Conservation (phyloP, 2,329 filamentous ascomycete genomes). For the Graphiopsis chlorocephala region DNA sequence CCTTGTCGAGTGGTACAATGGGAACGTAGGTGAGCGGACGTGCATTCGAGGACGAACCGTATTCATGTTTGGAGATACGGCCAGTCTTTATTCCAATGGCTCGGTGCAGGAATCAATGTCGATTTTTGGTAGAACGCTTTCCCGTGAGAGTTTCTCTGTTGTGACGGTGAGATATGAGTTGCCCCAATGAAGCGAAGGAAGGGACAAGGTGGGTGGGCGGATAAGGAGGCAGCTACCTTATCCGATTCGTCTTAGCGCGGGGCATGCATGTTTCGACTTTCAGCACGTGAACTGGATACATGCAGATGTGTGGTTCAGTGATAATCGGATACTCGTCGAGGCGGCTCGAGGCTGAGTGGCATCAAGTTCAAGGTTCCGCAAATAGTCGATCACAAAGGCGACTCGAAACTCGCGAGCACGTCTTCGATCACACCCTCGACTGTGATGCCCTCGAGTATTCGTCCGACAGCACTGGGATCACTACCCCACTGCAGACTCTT, state of each 20-base stretch:
- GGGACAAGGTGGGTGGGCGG: neutral
- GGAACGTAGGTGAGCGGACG: constrained; percentile 38
- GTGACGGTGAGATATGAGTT: neutral
- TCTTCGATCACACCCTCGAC: constrained; percentile 58
- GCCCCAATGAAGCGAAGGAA: neutral
- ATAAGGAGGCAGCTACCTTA: neutral
- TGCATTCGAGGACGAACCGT: constrained; percentile 8
- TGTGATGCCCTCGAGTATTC: constrained; percentile 60
- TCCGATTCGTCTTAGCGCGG: constrained; percentile 8
- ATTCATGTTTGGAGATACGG: neutral
- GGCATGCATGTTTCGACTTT: neutral
- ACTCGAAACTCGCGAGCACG: constrained; percentile 56
- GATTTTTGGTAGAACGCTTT: neutral
- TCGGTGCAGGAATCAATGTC: neutral
- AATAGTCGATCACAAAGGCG: constrained; percentile 44
- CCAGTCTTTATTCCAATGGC: neutral
- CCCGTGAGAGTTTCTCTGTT: neutral
- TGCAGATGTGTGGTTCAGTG: neutral
- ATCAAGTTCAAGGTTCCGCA: neutral
- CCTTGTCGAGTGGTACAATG: constrained; percentile 44
- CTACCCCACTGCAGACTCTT: constrained; percentile 94
- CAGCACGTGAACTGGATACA: neutral
- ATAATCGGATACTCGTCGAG: neutral
- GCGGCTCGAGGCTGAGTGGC: neutral
- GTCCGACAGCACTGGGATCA: constrained; percentile 64